These are phyloP conservation scores for Phytophthora quininea DNA, from an alignment of 352 stramenopile genomes.

Conservation along the genomic window DNA sequence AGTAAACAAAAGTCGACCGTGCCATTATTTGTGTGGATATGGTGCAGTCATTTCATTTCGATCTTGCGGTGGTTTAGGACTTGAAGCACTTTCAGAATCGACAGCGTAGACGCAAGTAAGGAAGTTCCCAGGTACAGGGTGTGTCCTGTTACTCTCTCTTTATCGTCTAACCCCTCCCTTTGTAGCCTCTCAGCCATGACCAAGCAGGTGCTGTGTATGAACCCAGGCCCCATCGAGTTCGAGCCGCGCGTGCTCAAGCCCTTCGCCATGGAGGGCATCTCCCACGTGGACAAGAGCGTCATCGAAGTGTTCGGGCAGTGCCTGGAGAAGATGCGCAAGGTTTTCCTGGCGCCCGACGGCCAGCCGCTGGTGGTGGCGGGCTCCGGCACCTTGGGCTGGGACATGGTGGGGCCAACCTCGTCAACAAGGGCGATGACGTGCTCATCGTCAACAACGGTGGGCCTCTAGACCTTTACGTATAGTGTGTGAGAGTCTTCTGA, in stretches of 20 bases:
- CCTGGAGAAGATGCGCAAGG: slow-evolving; percentile 84
- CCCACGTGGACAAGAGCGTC: slow-evolving; percentile 79
- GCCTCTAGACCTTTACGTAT: too few relatives aligned
- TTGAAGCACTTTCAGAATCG: neutral
- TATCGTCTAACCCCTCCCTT: too few relatives aligned
- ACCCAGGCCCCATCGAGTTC: slow-evolving; percentile 84
- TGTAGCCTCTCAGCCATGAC: too few relatives aligned
- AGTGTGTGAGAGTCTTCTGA: too few relatives aligned
- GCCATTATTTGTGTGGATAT: too few relatives aligned
- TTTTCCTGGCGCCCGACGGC: slow-evolving; percentile 71
- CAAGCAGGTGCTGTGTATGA: slow-evolving; percentile 82
- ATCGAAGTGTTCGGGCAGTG: slow-evolving; percentile 79
- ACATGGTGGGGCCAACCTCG: slow-evolving; percentile 81
- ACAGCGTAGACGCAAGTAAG: neutral
- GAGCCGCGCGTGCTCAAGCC: slow-evolving; percentile 72
- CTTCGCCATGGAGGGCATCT: slow-evolving; percentile 79
- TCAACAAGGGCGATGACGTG: slow-evolving; percentile 67
- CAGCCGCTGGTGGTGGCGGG: slow-evolving; percentile 74
- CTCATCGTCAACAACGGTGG: slow-evolving; percentile 75
- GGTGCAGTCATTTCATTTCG: too few relatives aligned
- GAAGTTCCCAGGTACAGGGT: too few relatives aligned
- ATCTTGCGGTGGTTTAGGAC: too few relatives aligned
- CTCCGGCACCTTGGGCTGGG: slow-evolving; percentile 76
- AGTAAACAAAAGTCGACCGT: too few relatives aligned
- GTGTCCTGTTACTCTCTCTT: too few relatives aligned